Percentiles rank a stretch among this genome's conserved stretches.
Conservation (phyloP, 2,329 filamentous ascomycete genomes). For the Alternaria angustiovoidea region DNA sequence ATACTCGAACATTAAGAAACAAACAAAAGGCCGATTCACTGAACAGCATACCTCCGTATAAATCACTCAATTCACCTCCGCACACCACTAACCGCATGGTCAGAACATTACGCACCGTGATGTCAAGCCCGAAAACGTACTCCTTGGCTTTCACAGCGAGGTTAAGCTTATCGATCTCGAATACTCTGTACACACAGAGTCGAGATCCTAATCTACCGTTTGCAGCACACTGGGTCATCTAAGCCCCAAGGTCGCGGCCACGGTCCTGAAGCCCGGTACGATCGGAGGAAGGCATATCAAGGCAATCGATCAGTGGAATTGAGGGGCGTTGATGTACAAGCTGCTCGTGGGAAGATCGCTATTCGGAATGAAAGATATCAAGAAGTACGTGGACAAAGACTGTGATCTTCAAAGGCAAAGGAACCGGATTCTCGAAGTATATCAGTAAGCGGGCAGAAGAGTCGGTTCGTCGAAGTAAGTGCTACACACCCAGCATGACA, state of each 20-base stretch:
- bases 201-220: slow-evolving; percentile 87
- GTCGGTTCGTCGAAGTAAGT: slow-evolving; percentile 64
- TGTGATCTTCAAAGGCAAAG: slow-evolving; percentile 72
- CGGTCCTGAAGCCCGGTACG: slow-evolving; percentile 54
- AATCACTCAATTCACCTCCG: slow-evolving; percentile 83
- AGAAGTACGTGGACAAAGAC: slow-evolving; percentile 83
- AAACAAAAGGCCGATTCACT: slow-evolving; percentile 77
- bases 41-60: slow-evolving; percentile 84
- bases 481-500: background rate
- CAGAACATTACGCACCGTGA: slow-evolving; percentile 95
- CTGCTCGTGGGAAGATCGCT: slow-evolving; percentile 92
- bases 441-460: slow-evolving; percentile 86
- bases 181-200: slow-evolving; percentile 94
- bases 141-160: slow-evolving; percentile 93
- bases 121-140: slow-evolving; percentile 91
- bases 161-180: slow-evolving; percentile 97
- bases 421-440: slow-evolving; percentile 82
- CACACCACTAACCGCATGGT: slow-evolving; percentile 84
- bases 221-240: slow-evolving; percentile 95
- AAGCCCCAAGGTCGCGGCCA: slow-evolving; percentile 85
- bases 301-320: slow-evolving; percentile 91
- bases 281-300: slow-evolving; percentile 86
- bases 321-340: slow-evolving; percentile 94
- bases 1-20: slow-evolving; percentile 79
- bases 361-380: slow-evolving; percentile 88